These are phyloP conservation scores for Naganishia sp. DNA, from an alignment of 1,284 basidiomycete genomes.

Conservation along the genomic window DNA sequence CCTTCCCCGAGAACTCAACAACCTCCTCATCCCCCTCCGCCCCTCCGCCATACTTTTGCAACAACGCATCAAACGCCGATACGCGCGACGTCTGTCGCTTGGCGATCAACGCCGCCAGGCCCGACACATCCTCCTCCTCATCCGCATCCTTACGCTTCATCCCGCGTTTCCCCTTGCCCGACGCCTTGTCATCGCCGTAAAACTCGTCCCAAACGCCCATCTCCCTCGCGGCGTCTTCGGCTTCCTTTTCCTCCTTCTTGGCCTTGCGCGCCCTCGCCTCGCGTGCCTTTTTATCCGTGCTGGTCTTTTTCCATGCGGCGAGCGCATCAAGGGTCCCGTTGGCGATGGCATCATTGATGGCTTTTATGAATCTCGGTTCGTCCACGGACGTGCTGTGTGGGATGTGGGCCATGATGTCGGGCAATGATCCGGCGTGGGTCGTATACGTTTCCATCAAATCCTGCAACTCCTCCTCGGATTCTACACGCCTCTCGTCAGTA, in stretches of 20 bases:
- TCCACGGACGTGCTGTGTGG: constrained; percentile 80
- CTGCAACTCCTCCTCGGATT: constrained; percentile 74
- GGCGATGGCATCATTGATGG: constrained; percentile 68
- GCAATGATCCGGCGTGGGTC: constrained; percentile 68
- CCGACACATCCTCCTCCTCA: constrained; percentile 64
- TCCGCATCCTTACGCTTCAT: constrained; percentile 39
- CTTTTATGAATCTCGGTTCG: constrained; percentile 75
- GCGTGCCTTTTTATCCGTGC: constrained; percentile 72
- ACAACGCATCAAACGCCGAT: constrained; percentile 72
- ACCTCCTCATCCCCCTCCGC: constrained; percentile 41
- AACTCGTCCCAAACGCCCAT: constrained; percentile 95
- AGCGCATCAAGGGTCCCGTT: constrained; percentile 62
- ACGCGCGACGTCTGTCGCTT: constrained; percentile 69
- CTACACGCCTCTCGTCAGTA: constrained; percentile 54
- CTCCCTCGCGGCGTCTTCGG: constrained; percentile 80
- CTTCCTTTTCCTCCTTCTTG: constrained; percentile 73
- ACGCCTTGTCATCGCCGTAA: constrained; percentile 64
- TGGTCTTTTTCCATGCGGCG: constrained; percentile 65
- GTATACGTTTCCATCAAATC: constrained; percentile 76
- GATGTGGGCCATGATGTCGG: constrained; percentile 75
- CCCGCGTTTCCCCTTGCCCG: constrained; percentile 28
- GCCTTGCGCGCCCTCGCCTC: constrained; percentile 71
- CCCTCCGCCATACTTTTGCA: constrained; percentile 68
- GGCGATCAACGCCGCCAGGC: constrained; percentile 77
- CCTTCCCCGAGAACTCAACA: constrained; percentile 42